These are phyloP conservation scores for Phaeophleospora eucalypticola DNA, from an alignment of 2,329 filamentous ascomycete species.

Conservation along the genomic window DNA sequence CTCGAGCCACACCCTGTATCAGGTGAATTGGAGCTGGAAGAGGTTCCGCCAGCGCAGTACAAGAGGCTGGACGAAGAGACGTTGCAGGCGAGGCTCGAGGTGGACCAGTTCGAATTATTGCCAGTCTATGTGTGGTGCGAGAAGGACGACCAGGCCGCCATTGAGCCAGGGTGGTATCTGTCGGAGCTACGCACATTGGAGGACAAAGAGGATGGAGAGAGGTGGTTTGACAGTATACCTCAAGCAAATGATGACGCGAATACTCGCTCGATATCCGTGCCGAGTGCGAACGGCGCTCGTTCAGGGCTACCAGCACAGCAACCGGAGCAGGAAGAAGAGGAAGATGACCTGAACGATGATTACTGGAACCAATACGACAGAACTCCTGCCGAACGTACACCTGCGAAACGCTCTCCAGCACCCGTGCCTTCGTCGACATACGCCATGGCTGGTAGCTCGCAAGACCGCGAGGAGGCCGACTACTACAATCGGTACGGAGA, in stretches of 20 bases:
- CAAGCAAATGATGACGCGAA: constrained; percentile 55
- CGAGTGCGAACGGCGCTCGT: constrained; percentile 7
- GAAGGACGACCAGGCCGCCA: constrained; percentile 56
- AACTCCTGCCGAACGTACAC: constrained; percentile 61
- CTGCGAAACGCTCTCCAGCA: constrained; percentile 61
- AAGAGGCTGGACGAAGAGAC: constrained; percentile 71
- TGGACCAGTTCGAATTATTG: constrained; percentile 59
- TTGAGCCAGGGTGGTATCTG: constrained; percentile 62
- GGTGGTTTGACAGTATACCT: constrained; percentile 54
- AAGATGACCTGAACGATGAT: constrained; percentile 61
- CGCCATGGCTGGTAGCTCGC: constrained; percentile 24
- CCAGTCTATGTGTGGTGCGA: constrained; percentile 68
- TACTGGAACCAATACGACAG: constrained; percentile 78
- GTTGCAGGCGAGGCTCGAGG: constrained; percentile 61
- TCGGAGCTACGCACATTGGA: constrained; percentile 62
- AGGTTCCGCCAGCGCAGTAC: constrained; percentile 60
- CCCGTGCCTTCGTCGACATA: constrained; percentile 37
- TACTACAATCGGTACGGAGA: constrained; percentile 72
- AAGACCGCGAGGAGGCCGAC: constrained; percentile 54
- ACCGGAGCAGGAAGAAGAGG: constrained; percentile 48
- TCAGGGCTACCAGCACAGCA: constrained; percentile 8
- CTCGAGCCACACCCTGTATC: constrained; percentile 78
- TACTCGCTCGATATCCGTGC: constrained; percentile 4
- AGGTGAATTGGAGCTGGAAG: constrained; percentile 73
- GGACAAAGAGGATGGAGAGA: constrained; percentile 54